Percentiles rank a stretch among this genome's conserved stretches.
These are phyloP conservation scores for Fraxinus paxiana DNA, from an alignment of 305 asterid genomes.

Conservation along the genomic window DNA sequence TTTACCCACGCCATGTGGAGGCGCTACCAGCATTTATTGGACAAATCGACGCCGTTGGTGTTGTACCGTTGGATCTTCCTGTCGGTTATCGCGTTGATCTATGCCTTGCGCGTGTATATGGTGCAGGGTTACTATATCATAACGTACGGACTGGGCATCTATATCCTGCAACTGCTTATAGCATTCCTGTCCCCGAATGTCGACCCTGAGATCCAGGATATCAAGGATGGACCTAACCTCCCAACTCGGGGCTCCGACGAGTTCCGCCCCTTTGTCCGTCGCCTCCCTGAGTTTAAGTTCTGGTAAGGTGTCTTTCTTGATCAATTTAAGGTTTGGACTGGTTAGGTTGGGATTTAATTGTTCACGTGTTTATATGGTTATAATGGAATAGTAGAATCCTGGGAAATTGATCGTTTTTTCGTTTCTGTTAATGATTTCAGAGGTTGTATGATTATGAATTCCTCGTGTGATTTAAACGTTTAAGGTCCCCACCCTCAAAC, in stretches of 20 bases:
- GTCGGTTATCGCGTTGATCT: constrained; percentile 47
- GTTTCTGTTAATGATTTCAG: neutral
- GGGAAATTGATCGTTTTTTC: neutral
- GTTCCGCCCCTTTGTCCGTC: constrained; percentile 97
- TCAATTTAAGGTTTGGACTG: neutral
- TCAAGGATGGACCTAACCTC: constrained; percentile 59
- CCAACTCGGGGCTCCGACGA: constrained; percentile 93
- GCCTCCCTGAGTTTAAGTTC: constrained; percentile 94
- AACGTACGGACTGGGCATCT: constrained; percentile 86
- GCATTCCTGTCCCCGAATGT: constrained; percentile 95
- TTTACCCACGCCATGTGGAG: constrained; percentile 52
- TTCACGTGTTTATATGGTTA: neutral
- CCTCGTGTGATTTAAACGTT: neutral
- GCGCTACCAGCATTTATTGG: constrained; percentile 76
- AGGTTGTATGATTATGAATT: neutral
- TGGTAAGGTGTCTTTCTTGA: constrained; percentile 46
- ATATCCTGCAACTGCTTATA: constrained; percentile 76
- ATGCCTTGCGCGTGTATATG: constrained; percentile 63
- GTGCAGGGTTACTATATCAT: constrained; percentile 85
- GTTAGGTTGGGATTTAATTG: neutral
- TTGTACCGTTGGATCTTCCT: constrained; percentile 78
- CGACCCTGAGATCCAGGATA: constrained; percentile 75
- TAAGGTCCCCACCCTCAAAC: neutral
- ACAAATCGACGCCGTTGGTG: constrained; percentile 77
- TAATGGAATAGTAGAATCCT: neutral